These are phyloP conservation scores for Fusarium falciforme DNA, from an alignment of 2,329 filamentous ascomycete genomes.

Conservation along the genomic window DNA sequence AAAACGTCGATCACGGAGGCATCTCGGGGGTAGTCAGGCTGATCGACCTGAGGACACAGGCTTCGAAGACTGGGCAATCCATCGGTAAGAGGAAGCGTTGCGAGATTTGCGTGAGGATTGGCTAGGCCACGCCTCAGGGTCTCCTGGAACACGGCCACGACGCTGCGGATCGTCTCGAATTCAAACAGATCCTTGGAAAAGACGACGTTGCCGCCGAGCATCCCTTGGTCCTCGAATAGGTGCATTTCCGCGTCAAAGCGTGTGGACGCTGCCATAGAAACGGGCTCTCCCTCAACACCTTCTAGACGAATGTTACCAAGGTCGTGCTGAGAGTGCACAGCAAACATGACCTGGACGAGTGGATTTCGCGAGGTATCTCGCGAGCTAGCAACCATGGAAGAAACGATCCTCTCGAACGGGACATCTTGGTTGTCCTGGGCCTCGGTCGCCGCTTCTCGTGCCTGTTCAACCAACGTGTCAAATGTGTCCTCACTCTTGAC, in stretches of 20 bases:
- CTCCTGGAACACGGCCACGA: background rate
- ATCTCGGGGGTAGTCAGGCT: background rate
- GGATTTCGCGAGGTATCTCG: slow-evolving; percentile 24
- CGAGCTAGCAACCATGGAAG: background rate
- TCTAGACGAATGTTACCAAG: no score
- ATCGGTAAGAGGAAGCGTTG: no score
- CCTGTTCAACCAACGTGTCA: slow-evolving; percentile 27
- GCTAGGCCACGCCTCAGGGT: background rate
- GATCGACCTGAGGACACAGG: background rate
- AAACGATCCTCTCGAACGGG: slow-evolving; percentile 35
- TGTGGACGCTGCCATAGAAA: background rate
- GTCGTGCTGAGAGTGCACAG: slow-evolving; percentile 19
- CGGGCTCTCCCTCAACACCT: no score
- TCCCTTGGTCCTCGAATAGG: slow-evolving; percentile 18
- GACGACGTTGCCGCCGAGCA: slow-evolving; percentile 12
- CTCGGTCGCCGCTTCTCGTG: slow-evolving; percentile 4
- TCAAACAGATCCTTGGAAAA: slow-evolving; percentile 27
- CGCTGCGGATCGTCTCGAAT: slow-evolving; percentile 17
- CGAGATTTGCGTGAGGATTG: background rate
- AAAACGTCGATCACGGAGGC: slow-evolving; percentile 13
- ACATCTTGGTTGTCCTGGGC: slow-evolving; percentile 37
- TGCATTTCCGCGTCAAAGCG: slow-evolving; percentile 41
- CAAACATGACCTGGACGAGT: slow-evolving; percentile 27
- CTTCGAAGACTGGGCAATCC: background rate
- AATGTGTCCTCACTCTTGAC: slow-evolving; percentile 24